Conservation (phyloP, 768 basidiomycete genomes). For the Tylopilus vinaceipallidus region DNA sequence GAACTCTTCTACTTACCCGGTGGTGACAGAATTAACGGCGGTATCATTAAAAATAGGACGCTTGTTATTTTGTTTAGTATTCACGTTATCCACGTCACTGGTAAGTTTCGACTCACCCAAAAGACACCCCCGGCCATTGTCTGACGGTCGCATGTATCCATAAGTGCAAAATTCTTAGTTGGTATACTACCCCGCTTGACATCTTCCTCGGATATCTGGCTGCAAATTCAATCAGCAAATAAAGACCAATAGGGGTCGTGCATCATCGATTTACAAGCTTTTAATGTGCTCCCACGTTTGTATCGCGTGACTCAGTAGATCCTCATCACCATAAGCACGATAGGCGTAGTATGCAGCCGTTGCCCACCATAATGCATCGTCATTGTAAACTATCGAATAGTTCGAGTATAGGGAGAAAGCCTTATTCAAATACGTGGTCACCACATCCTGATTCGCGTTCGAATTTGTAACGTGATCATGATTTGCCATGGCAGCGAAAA, state of each 20-base stretch:
- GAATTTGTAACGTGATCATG: conserved; percentile 1
- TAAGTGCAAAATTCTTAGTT: conserved; percentile 41
- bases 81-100: too few relatives aligned
- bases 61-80: conserved; percentile 21
- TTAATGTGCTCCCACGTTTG: conserved; percentile 49
- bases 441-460: conserved; percentile 1
- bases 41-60: conserved; percentile 43
- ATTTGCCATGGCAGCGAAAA: conserved; percentile 49
- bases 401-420: conserved; percentile 5
- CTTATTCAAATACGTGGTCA: conserved; percentile 8
- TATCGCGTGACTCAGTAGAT: conserved; percentile 42
- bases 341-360: conserved; percentile 49
- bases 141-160: conserved; percentile 43
- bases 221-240: not conserved
- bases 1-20: conserved; percentile 35
- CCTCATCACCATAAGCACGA: conserved; percentile 44
- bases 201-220: conserved; percentile 38
- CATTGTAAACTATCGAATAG: conserved; percentile 11
- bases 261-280: conserved; percentile 37
- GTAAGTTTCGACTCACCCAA: conserved; percentile 37
- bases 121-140: conserved; percentile 57
- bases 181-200: conserved; percentile 38
- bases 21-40: conserved; percentile 49
- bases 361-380: conserved; percentile 47
- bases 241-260: not conserved